These are phyloP conservation scores for Thielaviopsis euricoi DNA, from an alignment of 2,329 filamentous ascomycete species.

Conservation along the genomic window DNA sequence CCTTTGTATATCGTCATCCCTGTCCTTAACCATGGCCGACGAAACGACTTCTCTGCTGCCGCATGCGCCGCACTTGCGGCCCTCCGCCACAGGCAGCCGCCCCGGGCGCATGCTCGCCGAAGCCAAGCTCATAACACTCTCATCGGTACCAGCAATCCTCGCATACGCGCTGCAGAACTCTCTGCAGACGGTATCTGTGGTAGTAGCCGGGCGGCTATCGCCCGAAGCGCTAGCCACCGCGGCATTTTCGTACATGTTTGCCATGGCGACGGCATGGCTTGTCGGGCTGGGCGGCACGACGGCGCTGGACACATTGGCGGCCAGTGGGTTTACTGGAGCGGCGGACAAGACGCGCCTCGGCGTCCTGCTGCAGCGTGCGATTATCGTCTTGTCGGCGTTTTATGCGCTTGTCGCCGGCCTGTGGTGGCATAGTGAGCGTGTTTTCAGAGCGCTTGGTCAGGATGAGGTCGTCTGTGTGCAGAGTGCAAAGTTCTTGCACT, in stretches of 20 bases:
- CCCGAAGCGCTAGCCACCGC: slow-evolving; percentile 67
- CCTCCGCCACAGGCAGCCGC: background rate
- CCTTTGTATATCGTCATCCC: too few species aligned
- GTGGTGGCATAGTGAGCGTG: slow-evolving; percentile 57
- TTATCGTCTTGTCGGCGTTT: slow-evolving; percentile 55
- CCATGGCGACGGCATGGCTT: slow-evolving; percentile 76
- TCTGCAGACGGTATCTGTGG: slow-evolving; percentile 64
- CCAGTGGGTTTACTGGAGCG: slow-evolving; percentile 66
- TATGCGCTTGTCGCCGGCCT: slow-evolving; percentile 57
- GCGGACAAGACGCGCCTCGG: slow-evolving; percentile 65
- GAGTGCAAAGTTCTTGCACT: slow-evolving; percentile 54
- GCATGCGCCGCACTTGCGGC: background rate
- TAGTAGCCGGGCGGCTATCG: slow-evolving; percentile 65
- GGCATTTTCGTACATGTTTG: slow-evolving; percentile 87
- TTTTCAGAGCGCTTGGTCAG: slow-evolving; percentile 63
- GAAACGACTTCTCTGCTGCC: slow-evolving; percentile 4
- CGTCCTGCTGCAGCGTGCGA: slow-evolving; percentile 58
- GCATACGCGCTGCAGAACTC: slow-evolving; percentile 79
- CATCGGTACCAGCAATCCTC: slow-evolving; percentile 61
- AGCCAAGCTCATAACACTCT: slow-evolving; percentile 49
- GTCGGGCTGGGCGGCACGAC: slow-evolving; percentile 75
- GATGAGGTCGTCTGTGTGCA: slow-evolving; percentile 61
- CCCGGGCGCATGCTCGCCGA: slow-evolving; percentile 30
- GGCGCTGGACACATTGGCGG: slow-evolving; percentile 70
- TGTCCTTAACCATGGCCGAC: background rate